Conservation (phyloP, 495 filamentous ascomycete species). For the Aspergillus kassunensis region DNA sequence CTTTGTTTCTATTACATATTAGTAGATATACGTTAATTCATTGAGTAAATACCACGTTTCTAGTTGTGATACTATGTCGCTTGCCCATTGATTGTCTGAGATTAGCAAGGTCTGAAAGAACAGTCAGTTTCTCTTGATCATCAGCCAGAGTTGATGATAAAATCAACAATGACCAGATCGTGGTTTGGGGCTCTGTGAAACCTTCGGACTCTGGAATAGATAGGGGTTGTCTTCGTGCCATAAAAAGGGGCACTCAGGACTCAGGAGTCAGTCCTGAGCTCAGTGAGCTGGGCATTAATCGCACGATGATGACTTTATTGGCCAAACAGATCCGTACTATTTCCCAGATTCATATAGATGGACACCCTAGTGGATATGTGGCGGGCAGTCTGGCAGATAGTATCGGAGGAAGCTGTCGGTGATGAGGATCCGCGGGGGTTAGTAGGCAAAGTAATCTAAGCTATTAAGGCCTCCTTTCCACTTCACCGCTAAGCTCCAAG, state of each 20-base stretch:
- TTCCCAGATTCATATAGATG: background rate
- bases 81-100: no score
- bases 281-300: background rate
- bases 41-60: no score
- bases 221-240: no score
- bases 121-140: no score
- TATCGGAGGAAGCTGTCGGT: background rate
- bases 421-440: conserved; percentile 19
- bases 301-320: background rate
- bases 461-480: conserved; percentile 4
- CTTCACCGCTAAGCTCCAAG: conserved; percentile 13
- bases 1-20: no score
- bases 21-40: no score
- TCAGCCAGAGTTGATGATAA: no score
- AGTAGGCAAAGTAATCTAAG: background rate
- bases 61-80: no score
- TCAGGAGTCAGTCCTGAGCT: conserved; percentile 10
- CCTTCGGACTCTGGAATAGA: no score
- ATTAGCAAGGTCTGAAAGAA: no score
- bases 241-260: conserved; percentile 13
- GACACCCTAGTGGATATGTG: background rate
- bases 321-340: conserved; percentile 8
- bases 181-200: no score
- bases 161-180: no score
- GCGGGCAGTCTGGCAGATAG: background rate